Conservation (phyloP, 2,329 filamentous ascomycete genomes). For the Aureobasidium sp. region DNA sequence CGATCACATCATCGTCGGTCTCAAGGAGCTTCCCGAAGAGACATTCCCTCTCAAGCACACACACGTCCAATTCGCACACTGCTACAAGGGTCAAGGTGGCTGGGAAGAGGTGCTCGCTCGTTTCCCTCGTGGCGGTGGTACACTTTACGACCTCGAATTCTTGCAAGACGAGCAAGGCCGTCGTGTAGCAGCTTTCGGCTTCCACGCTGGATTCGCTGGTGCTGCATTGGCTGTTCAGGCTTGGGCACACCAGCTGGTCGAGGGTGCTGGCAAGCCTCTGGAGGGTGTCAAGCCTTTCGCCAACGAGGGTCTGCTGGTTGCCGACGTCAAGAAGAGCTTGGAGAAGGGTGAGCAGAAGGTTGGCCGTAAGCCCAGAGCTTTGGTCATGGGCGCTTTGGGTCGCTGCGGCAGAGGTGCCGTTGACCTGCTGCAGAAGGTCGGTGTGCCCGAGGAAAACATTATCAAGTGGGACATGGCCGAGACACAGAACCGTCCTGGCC, state of each 20-base stretch:
- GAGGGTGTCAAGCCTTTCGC: constrained; percentile 61
- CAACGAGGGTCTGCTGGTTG: constrained; percentile 66
- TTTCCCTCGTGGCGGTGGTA: constrained; percentile 69
- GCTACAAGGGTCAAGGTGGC: constrained; percentile 53
- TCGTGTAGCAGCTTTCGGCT: constrained; percentile 64
- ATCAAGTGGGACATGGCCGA: constrained; percentile 72
- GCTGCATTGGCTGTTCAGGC: constrained; percentile 59
- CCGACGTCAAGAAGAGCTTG: constrained; percentile 65
- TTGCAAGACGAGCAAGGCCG: constrained; percentile 65
- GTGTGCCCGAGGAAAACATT: constrained; percentile 63
- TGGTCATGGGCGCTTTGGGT: constrained; percentile 73
- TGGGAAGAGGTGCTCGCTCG: constrained; percentile 76
- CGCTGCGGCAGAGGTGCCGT: constrained; percentile 81
- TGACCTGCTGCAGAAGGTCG: constrained; percentile 68
- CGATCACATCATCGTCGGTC: constrained; percentile 32
- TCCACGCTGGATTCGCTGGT: constrained; percentile 67
- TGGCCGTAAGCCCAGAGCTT: constrained; percentile 62
- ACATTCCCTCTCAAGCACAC: constrained; percentile 64
- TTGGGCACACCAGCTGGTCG: constrained; percentile 75
- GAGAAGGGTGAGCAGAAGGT: constrained; percentile 59
- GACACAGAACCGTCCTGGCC: constrained; percentile 56
- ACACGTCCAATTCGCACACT: constrained; percentile 35
- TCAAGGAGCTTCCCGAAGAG: constrained; percentile 46
- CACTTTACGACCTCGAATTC: constrained; percentile 82
- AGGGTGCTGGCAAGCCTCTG: constrained; percentile 59